Base-by-base conservation (phyloP, 2,329 filamentous ascomycete genomes). In the Ascosphaera pollenicola region DNA sequence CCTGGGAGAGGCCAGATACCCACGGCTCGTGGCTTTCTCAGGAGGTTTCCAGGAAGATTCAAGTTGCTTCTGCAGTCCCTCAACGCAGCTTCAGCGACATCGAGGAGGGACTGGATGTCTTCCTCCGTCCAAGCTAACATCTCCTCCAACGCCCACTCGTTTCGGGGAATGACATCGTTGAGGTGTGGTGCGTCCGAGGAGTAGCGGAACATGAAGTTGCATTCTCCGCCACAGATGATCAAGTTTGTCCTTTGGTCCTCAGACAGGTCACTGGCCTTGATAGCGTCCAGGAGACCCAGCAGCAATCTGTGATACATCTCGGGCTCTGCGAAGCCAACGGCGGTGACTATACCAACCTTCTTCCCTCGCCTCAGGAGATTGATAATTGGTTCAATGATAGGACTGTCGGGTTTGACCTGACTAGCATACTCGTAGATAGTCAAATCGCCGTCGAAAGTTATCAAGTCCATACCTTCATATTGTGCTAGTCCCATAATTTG, bases 371-470 rank as follows among this genome's bases (percentile, higher is more conserved):
- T 67, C 48, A 98, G 70, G 13, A 98, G 73, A 44, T 75, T 74
- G 40, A 75, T 50, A 36, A 76, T 69, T 8, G 70, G 66, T 3
- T 62, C 62, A 39, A 95, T 84, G 13, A 92, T 73, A 0, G 83
- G 79, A 54, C 80, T 92, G 13, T 71, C 66, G 0, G 75, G 65
- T 40, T 76, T 73, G 7, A 98, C 65, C 45, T 73, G 81, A 49
- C 83, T 69, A 10, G 89, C 89, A 51, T 98, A 80, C 41, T 84
- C 79, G 55, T 98, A 98, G 17, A 98, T 68, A 1, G 89, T 98
- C 38, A 98, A 84, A 58, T 98, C 89, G 58, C 89, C 89, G 57
- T 98, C 89, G 54, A 98, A 98, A 0, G 89, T 98, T 40, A 92
- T 77, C 3, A 98, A 69, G 48, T 89, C 75, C 7, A 94, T 67